Base-by-base conservation (phyloP, 352 stramenopile species). In the Globisporangium viniferum region DNA sequence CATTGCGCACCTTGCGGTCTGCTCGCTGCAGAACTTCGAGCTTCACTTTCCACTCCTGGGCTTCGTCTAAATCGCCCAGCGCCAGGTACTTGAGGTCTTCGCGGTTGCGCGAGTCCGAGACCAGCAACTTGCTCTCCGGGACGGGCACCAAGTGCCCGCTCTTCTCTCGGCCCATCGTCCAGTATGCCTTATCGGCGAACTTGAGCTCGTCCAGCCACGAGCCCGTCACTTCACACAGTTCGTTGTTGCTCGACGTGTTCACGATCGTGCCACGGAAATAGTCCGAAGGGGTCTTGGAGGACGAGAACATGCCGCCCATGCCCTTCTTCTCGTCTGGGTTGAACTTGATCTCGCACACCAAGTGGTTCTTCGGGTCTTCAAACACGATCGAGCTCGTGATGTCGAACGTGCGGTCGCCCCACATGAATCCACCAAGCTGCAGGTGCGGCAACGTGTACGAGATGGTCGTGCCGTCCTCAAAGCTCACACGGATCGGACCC, bases 291-390 rank as follows among this genome's bases (percentile, higher is more conserved):
- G 86, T 90, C 74, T 93, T 93, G 24, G 79, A 82, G 5, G 83
- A 81, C 51, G 83, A 88, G 49, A 92, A 94, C 80, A 94, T 92
- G 24, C 86, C 83, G 44, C 84, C 84, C 87, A 94, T 94, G 35
- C 88, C 85, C 59, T 92, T 91, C 77, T 95, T 95, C 63, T 90
- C 84, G 68, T 95, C 85, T 15, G 88, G 88, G 61, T 95, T 91
- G 51, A 95, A 77, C n/a, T 84, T 82, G 66, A 95, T 69, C 59
- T 95, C 88, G 39, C 83, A 93, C 56, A 71, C 62, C 27, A 93
- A 65, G 18, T 77, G 70, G 73, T 93, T 89, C 65, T 84, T 87
- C 73, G 84, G 80, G 77, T 95, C 88, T 65, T 93, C 84, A 66
- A 93, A 95, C 49, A 84, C 6, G 65, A 91, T 86, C 24, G 73